A percentile compares a stretch with the other conserved stretches of the same genome.
phyloP scores from a whole-genome alignment of 768 basidiomycete species.

The Boletellus ananas region DNA sequence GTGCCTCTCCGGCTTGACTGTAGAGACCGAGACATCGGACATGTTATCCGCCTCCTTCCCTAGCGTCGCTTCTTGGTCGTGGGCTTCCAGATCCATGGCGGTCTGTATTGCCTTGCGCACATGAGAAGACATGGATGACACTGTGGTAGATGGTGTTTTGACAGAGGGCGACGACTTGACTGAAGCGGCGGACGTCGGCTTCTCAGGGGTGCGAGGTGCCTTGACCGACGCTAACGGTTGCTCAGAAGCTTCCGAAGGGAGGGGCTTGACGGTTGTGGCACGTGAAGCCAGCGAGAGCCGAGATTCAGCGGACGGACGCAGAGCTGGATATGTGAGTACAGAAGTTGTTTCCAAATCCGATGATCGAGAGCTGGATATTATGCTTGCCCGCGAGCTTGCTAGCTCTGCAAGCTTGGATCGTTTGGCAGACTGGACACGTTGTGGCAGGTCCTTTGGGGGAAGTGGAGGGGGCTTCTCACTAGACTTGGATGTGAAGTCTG shows the following conservation, averaged over 20 bases:
- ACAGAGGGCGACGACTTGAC: slow-evolving; percentile 25
- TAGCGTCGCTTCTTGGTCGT: slow-evolving; percentile 34
- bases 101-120: slow-evolving; percentile 63
- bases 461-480: slow-evolving; percentile 27
- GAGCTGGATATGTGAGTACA: slow-evolving; percentile 65
- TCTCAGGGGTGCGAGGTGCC: slow-evolving; percentile 24
- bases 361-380: slow-evolving; percentile 49
- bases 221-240: slow-evolving; percentile 12
- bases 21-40: slow-evolving; percentile 22
- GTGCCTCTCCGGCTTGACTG: slow-evolving; percentile 19
- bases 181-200: slow-evolving; percentile 12
- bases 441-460: slow-evolving; percentile 22
- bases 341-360: slow-evolving; percentile 54
- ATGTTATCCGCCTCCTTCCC: slow-evolving; percentile 9
- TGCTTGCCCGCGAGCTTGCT: slow-evolving; percentile 61
- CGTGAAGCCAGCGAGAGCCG: slow-evolving; percentile 30
- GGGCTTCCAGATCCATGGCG: slow-evolving; percentile 60
- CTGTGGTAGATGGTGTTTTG: slow-evolving; percentile 27
- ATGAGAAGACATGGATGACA: slow-evolving; percentile 55
- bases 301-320: slow-evolving; percentile 67
- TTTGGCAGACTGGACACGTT: slow-evolving; percentile 29
- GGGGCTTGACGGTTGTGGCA: slow-evolving; percentile 15
- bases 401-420: slow-evolving; percentile 68
- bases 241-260: slow-evolving; percentile 18
- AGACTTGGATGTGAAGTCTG: slow-evolving; percentile 49